Base-by-base conservation (phyloP, 1,139 yeast genomes). In the Pneumocystis jirovecii region DNA sequence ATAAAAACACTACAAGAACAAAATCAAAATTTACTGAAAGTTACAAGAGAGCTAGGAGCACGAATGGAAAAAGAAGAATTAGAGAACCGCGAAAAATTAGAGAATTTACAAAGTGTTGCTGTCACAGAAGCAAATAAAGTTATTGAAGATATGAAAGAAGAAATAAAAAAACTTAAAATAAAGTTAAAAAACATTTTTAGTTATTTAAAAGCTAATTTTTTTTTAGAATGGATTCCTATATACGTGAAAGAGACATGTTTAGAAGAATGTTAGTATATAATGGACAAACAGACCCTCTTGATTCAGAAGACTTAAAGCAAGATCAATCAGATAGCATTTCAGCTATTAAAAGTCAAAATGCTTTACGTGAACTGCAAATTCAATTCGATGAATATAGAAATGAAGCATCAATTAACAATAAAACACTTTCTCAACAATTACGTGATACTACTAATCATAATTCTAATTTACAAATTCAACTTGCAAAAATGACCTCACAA, bases 91-190 rank as follows among this genome's bases (percentile, higher is more conserved):
- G 37, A 62, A 10, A 78, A 76, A 65, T 75, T 81, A 67, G 79
- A 79, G 57, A 76, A 77, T 19, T 71, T 82, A 45, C 89, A 85
- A 71, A 80, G 82, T n/a, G 77, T 80, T 12, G 87, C 87, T 0
- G 79, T 86, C 10, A 81, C 80, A 64, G 95, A 86, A 69, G 96
- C 96, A 2, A 84, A 84, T 67, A 85, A 85, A 62, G 93, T 95
- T 0, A 86, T 91, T 61, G 74, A 82, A 50, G 80, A 84, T 1
- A 77, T 91, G 65, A 85, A 87, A 72, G 81, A 83, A 12, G 87
- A 87, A 69, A 76, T 87, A 61, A 79, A 80, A 37, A 77, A 81
- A 50, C 72, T 83, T 29, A 81, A 81, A 67, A 73, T 80, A 3
- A 83, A 81, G 69, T 50, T 12, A 15, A 29, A 25, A 12, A 4